Conservation (phyloP, 305 asterid genomes). For the Fraxinus nigra region DNA sequence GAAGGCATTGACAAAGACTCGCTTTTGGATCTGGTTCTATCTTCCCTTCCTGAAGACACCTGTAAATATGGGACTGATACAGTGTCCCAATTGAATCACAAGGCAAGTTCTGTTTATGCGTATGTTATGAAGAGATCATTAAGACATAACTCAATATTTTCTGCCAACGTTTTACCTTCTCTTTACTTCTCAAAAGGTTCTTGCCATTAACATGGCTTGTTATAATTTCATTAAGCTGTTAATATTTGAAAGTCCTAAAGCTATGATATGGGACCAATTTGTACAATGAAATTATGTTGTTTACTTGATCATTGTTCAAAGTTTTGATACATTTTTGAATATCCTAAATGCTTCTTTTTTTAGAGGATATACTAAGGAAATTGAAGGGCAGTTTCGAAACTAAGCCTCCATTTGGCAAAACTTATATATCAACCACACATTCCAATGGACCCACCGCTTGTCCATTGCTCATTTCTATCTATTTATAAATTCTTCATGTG, state of each 20-base stretch:
- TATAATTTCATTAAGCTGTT: not conserved
- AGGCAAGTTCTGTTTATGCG: slow-evolving; percentile 52
- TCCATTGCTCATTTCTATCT: not conserved
- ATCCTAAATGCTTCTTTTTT: not conserved
- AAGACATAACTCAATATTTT: slow-evolving; percentile 5
- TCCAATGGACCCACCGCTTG: not conserved
- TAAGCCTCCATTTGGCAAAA: not conserved
- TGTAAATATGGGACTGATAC: slow-evolving; percentile 68
- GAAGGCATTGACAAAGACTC: slow-evolving; percentile 76
- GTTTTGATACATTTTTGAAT: not conserved
- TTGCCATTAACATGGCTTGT: not conserved
- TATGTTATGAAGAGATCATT: slow-evolving; percentile 1
- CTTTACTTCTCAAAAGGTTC: not conserved
- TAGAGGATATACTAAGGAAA: not conserved
- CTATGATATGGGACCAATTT: slow-evolving; percentile 2
- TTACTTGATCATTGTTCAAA: not conserved
- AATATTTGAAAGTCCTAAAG: slow-evolving; percentile 1
- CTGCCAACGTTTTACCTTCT: not conserved
- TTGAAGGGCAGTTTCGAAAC: not conserved
- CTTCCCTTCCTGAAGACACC: slow-evolving; percentile 87
- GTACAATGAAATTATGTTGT: slow-evolving; percentile 2
- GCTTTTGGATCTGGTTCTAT: slow-evolving; percentile 58
- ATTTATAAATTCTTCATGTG: not conserved
- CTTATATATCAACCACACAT: not conserved
- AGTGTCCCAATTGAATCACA: slow-evolving; percentile 66